Conservation (phyloP, 192 early-diverging fungal genomes). For the Phlyctochytrium planicorne region DNA sequence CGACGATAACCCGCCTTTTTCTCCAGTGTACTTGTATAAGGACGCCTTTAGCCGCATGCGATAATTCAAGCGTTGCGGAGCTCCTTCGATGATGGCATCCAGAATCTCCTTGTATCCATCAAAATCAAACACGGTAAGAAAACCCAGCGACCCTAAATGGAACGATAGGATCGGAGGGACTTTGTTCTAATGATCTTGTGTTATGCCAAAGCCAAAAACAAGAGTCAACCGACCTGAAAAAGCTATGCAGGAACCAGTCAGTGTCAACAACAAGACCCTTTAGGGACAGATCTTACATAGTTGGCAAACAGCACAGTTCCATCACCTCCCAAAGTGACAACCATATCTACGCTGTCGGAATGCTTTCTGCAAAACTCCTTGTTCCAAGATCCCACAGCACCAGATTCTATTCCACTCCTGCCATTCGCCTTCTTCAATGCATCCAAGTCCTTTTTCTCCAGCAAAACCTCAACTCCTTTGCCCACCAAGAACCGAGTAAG, state of each 20-base stretch:
- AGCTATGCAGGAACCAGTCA: slow-evolving; percentile 70
- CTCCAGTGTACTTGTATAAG: neutral
- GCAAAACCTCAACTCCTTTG: neutral
- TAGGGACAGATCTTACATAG: slow-evolving; percentile 18
- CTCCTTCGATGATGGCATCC: slow-evolving; percentile 44
- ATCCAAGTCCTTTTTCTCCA: neutral
- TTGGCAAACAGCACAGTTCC: slow-evolving; percentile 91
- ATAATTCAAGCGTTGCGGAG: slow-evolving; percentile 78
- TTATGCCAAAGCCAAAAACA: too few relatives aligned
- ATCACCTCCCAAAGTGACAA: slow-evolving; percentile 94
- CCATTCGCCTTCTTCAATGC: neutral
- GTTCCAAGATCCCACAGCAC: slow-evolving; percentile 52
- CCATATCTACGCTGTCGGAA: slow-evolving; percentile 79
- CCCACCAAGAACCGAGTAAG: neutral
- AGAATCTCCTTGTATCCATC: slow-evolving; percentile 58
- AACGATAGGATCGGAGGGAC: slow-evolving; percentile 93
- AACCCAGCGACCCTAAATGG: slow-evolving; percentile 92
- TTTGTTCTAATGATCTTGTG: too few relatives aligned
- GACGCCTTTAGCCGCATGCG: slow-evolving; percentile 89
- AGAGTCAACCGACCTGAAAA: too few relatives aligned
- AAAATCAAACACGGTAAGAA: slow-evolving; percentile 86
- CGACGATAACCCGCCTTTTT: slow-evolving; percentile 42
- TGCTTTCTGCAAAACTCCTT: slow-evolving; percentile 65
- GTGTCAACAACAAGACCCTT: slow-evolving; percentile 32
- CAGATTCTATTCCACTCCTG: neutral